Evolutionary conservation across 176 grass and related monocot species (phyloP), one percentile per base, ranked within the genome.

Genomic region (Zea luxurians): DNA sequence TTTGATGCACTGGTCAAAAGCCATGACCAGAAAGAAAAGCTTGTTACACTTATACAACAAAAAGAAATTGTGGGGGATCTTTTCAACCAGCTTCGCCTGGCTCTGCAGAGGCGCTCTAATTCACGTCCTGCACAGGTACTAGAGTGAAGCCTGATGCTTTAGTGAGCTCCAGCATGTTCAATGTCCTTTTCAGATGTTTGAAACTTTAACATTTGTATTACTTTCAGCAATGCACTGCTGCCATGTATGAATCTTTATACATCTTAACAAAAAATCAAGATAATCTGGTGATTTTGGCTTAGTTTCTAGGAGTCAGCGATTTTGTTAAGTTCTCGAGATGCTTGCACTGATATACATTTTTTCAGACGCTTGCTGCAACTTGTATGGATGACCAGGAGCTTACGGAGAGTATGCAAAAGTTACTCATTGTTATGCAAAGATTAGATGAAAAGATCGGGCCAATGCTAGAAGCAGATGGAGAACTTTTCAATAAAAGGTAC

Each of bases 401-500:
- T 80, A 83, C 87, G 42, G 91, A 97, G 75, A 93, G 80, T 71
- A 97, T 97, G 94, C 89, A 97, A 80, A 97, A 93, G 83, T 57
- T 93, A 52, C 80, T 97, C 40, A 91, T 97, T 70, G 86, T 97
- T 73, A 97, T 97, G 94, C 91, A 88, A 87, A 97, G 91, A 86
- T 85, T 97, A 75, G 94, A 97, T 54, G 74, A 93, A 79, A 90
- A 93, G 74, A 97, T 97, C 70, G 94, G 74, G 43, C 91, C 91
- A 73, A 82, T 97, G 83, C 79, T 97, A 36, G 94, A 97, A 77
- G 81, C 87, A 35, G 94, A 97, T 92, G 94, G 94, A 52, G 91
- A 97, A 68, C 86, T 90, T 79, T 97, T 97, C 76, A 97, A 97
- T 75, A 93, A 84, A 87, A 97, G 94, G 94, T 93, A 92, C 12